Percentiles rank a stretch among this genome's conserved stretches.
Evolutionary conservation across 495 filamentous ascomycete genomes (phyloP).

Genomic region (Aspergillus sclerotioniger): DNA sequence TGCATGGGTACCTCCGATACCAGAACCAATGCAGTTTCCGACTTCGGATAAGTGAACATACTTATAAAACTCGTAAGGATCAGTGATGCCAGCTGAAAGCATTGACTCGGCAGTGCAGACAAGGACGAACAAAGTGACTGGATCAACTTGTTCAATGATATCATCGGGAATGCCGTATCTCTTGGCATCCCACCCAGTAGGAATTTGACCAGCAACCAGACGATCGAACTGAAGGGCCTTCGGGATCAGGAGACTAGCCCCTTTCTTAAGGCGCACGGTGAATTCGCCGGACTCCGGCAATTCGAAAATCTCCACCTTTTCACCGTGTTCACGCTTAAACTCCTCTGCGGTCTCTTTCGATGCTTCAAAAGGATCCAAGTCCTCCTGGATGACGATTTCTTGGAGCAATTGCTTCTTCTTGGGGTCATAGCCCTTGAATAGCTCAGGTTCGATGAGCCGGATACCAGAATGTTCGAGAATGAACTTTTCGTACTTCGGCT

Average conservation of each 20-base stretch:
- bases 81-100: slow-evolving; percentile 92
- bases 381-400: slow-evolving; percentile 94
- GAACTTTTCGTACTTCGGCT: slow-evolving; percentile 91
- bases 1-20: slow-evolving; percentile 90
- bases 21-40: slow-evolving; percentile 97
- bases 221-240: slow-evolving; percentile 97
- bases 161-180: slow-evolving; percentile 95
- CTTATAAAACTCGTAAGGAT: slow-evolving; percentile 99
- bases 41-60: slow-evolving; percentile 98
- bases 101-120: slow-evolving; percentile 91
- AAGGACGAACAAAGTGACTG: slow-evolving; percentile 90
- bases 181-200: slow-evolving; percentile 94
- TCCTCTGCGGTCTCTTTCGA: slow-evolving; percentile 97
- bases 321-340: slow-evolving; percentile 94
- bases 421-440: slow-evolving; percentile 96
- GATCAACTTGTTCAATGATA: slow-evolving; percentile 96
- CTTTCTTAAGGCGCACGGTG: slow-evolving; percentile 90
- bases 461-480: slow-evolving; percentile 97
- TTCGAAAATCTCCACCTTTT: slow-evolving; percentile 97
- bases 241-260: slow-evolving; percentile 87
- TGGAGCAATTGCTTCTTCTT: slow-evolving; percentile 98
- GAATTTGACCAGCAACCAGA: slow-evolving; percentile 93
- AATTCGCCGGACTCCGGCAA: slow-evolving; percentile 93
- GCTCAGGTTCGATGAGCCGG: slow-evolving; percentile 93
- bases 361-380: slow-evolving; percentile 93